Conservation (phyloP, 306 rosid species). For the Pterocarpus santalinus region DNA sequence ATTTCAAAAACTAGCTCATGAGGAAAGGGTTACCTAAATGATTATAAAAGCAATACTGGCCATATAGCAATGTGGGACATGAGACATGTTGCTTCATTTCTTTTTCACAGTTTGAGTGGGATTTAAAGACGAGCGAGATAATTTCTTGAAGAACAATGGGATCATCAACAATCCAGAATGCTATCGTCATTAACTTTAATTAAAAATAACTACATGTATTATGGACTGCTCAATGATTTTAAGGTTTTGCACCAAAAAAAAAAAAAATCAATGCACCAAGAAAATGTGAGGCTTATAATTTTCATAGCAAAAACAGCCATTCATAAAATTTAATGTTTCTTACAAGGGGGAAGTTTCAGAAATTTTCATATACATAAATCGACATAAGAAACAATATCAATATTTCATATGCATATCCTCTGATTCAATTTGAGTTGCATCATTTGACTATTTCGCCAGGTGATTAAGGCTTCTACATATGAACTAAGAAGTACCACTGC, state of each 20-base stretch:
- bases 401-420: slow-evolving; percentile 11
- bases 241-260: background rate
- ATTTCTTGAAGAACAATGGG: slow-evolving; percentile 29
- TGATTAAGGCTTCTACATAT: background rate
- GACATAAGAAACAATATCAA: background rate
- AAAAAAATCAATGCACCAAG: too few species aligned
- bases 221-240: slow-evolving; percentile 1
- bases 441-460: slow-evolving; percentile 1
- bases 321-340: background rate
- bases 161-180: slow-evolving; percentile 7
- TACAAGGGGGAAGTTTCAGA: background rate
- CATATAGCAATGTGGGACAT: too few species aligned
- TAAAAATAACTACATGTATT: slow-evolving; percentile 20
- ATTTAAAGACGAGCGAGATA: background rate
- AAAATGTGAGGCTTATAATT: background rate
- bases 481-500: slow-evolving; percentile 23
- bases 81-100: background rate
- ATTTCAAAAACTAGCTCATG: background rate
- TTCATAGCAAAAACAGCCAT: slow-evolving; percentile 8
- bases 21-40: background rate
- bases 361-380: background rate
- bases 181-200: background rate
- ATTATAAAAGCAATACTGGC: background rate
- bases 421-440: slow-evolving; percentile 16
- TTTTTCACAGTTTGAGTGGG: background rate